Conservation (phyloP, 345 rosid species). For the Arabidopsis suecica region DNA sequence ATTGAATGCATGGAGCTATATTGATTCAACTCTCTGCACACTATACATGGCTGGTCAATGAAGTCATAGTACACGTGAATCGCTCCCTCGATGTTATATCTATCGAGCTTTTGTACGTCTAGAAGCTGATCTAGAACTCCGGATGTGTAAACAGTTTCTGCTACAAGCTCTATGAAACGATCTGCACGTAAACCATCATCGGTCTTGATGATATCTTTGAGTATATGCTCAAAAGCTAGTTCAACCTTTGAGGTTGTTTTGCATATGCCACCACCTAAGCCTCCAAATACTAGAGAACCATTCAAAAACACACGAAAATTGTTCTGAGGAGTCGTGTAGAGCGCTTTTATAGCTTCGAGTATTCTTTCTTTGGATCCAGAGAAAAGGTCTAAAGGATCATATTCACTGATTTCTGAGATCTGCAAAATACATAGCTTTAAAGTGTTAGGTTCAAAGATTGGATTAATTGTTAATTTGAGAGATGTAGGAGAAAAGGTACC, state of each 20-base stretch:
- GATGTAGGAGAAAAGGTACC: constrained; percentile 46
- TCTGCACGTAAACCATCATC: constrained; percentile 57
- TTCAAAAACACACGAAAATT: constrained; percentile 88
- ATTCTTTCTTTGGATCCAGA: constrained; percentile 84
- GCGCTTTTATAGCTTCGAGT: constrained; percentile 70
- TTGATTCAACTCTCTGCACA: constrained; percentile 55
- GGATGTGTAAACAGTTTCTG: constrained; percentile 62
- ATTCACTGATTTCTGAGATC: constrained; percentile 75
- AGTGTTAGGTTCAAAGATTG: not conserved
- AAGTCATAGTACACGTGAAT: constrained; percentile 86
- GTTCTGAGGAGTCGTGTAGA: constrained; percentile 78
- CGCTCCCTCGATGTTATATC: constrained; percentile 79
- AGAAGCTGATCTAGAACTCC: constrained; percentile 74
- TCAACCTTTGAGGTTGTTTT: constrained; percentile 52
- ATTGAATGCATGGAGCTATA: constrained; percentile 66
- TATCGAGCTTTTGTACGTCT: constrained; percentile 77
- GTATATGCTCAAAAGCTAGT: constrained; percentile 64
- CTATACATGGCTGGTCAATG: constrained; percentile 64
- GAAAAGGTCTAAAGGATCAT: constrained; percentile 86
- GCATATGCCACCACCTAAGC: constrained; percentile 63
- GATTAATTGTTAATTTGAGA: not conserved
- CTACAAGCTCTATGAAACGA: constrained; percentile 73
- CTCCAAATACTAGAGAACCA: constrained; percentile 82
- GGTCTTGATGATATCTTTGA: constrained; percentile 60
- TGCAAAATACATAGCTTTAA: constrained; percentile 20